phyloP scores from a whole-genome alignment of 176 grass and related monocot genomes.

The Otatea glauca region DNA sequence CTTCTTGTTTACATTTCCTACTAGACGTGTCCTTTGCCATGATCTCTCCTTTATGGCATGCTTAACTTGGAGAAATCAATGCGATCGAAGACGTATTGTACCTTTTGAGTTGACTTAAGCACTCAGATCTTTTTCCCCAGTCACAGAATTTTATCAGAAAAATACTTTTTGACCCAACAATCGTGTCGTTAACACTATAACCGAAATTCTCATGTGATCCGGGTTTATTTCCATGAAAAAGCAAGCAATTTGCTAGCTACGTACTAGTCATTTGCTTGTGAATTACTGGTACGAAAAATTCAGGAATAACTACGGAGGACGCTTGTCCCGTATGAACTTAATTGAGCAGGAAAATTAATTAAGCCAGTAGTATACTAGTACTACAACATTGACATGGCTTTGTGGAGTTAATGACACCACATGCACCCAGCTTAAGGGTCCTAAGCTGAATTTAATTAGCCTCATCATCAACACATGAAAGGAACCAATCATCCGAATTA shows the following conservation, averaged over 20 bases:
- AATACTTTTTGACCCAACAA: background rate
- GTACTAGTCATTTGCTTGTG: background rate
- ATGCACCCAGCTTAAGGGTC: background rate
- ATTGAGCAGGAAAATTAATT: background rate
- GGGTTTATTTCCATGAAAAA: background rate
- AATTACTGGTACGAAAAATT: background rate
- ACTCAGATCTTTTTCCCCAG: background rate
- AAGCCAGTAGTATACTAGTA: background rate
- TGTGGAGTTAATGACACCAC: conserved; percentile 45
- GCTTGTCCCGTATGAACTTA: background rate
- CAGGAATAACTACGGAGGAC: background rate
- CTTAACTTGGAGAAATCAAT: conserved; percentile 8
- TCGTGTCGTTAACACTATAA: background rate
- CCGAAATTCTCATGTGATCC: conserved; percentile 18
- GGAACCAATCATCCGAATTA: conserved; percentile 30
- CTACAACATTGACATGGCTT: background rate
- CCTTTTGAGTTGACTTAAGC: background rate
- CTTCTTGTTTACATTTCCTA: background rate
- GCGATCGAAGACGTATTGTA: background rate
- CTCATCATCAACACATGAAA: conserved; percentile 40
- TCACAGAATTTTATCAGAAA: background rate
- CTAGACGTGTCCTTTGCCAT: background rate
- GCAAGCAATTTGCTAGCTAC: background rate
- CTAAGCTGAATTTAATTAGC: background rate
- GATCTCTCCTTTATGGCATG: conserved; percentile 6